Conservation (phyloP, 768 basidiomycete species). For the Rhodotorula diobovata region DNA sequence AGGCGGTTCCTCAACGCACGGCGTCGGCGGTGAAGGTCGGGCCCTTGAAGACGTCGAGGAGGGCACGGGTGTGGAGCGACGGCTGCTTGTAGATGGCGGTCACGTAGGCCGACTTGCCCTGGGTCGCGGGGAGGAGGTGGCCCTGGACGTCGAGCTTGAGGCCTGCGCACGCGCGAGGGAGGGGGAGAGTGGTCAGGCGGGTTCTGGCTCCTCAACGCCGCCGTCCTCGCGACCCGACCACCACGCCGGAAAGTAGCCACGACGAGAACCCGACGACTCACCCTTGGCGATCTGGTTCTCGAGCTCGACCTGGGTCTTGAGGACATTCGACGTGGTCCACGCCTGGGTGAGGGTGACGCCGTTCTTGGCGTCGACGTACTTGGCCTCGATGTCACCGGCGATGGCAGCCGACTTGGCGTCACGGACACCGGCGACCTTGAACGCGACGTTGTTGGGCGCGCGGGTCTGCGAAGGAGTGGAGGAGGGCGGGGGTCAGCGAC, state of each 20-base stretch:
- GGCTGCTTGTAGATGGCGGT: constrained; percentile 91
- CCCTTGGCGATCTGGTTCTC: constrained; percentile 94
- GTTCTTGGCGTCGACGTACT: constrained; percentile 83
- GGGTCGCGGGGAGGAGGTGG: constrained; percentile 78
- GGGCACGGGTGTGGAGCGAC: constrained; percentile 82
- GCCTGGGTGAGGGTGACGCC: constrained; percentile 90
- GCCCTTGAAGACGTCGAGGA: constrained; percentile 93
- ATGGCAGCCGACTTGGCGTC: constrained; percentile 71
- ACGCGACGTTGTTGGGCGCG: constrained; percentile 69
- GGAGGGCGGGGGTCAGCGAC: background rate
- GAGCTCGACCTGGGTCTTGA: constrained; percentile 86
- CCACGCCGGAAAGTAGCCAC: too few relatives aligned
- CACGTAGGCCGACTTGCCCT: constrained; percentile 73
- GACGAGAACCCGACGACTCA: constrained; percentile 17
- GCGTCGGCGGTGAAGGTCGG: constrained; percentile 95
- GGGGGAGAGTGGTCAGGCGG: too few relatives aligned
- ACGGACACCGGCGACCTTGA: constrained; percentile 83
- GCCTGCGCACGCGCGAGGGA: constrained; percentile 45
- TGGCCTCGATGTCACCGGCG: constrained; percentile 87
- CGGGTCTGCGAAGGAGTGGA: constrained; percentile 39
- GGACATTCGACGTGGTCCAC: constrained; percentile 91
- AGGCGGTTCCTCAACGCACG: constrained; percentile 48
- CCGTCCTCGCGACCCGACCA: too few relatives aligned
- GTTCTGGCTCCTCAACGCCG: too few relatives aligned
- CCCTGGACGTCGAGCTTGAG: constrained; percentile 89